Conservation (phyloP, 2,329 filamentous ascomycete species). For the Pyrenophora teres region DNA sequence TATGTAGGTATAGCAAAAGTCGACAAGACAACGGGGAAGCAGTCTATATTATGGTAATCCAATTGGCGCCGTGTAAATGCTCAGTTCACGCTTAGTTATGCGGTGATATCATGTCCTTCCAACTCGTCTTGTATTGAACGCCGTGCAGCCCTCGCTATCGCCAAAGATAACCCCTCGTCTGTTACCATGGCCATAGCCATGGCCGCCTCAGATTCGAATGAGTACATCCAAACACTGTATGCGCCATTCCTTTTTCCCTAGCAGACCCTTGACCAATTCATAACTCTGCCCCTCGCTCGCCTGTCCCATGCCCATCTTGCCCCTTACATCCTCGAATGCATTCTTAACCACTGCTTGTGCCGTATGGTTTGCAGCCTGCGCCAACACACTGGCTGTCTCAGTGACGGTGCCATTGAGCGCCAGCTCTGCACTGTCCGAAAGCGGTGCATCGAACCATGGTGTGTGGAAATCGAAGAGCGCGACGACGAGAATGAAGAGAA, state of each 20-base stretch:
- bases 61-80: conserved; percentile 32
- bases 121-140: background rate
- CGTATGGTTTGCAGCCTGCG: conserved; percentile 66
- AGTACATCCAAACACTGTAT: conserved; percentile 90
- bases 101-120: conserved; percentile 8
- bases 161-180: background rate
- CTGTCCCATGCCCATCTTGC: conserved; percentile 30
- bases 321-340: conserved; percentile 35
- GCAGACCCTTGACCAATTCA: conserved; percentile 81
- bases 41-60: conserved; percentile 7
- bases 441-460: conserved; percentile 90
- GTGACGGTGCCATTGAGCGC: conserved; percentile 41
- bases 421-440: conserved; percentile 39
- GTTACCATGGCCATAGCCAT: background rate
- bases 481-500: conserved; percentile 91
- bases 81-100: conserved; percentile 23
- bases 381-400: conserved; percentile 68
- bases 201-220: conserved; percentile 62
- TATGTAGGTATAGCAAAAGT: background rate
- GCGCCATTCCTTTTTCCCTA: conserved; percentile 85
- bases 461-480: conserved; percentile 92
- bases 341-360: conserved; percentile 36
- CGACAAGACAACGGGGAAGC: too few relatives aligned
- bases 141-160: background rate
- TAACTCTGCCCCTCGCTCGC: conserved; percentile 66